A percentile compares a stretch with the other conserved stretches of the same genome.
Conservation (phyloP, 345 rosid genomes). For the Eucalyptus decipiens region DNA sequence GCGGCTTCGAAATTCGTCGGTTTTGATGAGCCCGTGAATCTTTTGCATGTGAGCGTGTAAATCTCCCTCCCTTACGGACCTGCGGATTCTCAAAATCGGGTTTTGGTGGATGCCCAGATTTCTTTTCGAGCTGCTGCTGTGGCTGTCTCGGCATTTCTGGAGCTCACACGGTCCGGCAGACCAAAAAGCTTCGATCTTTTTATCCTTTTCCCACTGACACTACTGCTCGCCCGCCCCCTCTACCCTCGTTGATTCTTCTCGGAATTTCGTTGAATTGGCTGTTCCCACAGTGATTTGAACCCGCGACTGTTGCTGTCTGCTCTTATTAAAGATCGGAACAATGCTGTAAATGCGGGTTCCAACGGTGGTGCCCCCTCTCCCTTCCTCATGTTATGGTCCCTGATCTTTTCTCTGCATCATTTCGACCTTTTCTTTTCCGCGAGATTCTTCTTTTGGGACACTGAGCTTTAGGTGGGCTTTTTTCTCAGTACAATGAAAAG, state of each 20-base stretch:
- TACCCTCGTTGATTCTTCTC: background rate
- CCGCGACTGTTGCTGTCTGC: background rate
- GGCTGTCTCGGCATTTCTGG: background rate
- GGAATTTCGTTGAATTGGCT: background rate
- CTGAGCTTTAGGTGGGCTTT: constrained; percentile 37
- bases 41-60: background rate
- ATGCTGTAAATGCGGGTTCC: background rate
- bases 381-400: background rate
- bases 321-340: background rate
- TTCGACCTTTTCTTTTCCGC: background rate
- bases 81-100: background rate
- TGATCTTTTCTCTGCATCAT: background rate
- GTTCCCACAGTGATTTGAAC: background rate
- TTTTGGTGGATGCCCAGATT: background rate
- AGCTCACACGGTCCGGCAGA: background rate
- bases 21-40: background rate
- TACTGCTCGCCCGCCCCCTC: background rate
- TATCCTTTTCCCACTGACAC: background rate
- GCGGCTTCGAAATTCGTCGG: background rate
- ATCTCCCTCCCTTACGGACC: background rate
- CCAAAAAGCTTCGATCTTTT: background rate
- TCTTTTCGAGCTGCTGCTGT: background rate
- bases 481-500: constrained; percentile 32
- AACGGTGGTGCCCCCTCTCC: background rate
- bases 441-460: background rate